Conservation (phyloP, 2,329 filamentous ascomycete genomes). For the Calonectria pseudoturangicola region DNA sequence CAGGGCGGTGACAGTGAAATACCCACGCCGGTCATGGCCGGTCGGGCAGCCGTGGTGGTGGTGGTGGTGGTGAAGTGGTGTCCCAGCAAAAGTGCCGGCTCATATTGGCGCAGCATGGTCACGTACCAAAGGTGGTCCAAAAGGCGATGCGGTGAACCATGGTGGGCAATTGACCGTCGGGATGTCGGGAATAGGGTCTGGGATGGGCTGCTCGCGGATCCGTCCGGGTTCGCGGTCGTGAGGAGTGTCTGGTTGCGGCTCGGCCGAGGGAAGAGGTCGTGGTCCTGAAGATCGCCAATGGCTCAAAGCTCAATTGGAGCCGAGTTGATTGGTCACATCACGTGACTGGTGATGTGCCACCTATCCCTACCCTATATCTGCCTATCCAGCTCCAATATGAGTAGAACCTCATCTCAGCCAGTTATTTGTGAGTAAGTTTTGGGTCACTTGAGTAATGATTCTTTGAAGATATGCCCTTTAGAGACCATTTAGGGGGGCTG, state of each 20-base stretch:
- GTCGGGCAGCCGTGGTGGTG: background rate
- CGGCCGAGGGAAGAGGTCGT: constrained; percentile 54
- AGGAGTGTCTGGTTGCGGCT: constrained; percentile 49
- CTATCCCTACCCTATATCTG: constrained; percentile 42
- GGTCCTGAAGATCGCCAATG: constrained; percentile 51
- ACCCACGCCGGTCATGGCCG: background rate
- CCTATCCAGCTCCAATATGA: background rate
- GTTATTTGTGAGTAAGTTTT: no score
- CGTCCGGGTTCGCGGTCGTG: constrained; percentile 47
- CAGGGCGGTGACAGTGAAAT: background rate
- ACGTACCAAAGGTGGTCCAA: constrained; percentile 91
- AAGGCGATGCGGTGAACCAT: constrained; percentile 83
- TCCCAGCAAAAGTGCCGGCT: constrained; percentile 34
- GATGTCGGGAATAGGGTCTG: constrained; percentile 39
- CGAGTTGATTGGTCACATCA: constrained; percentile 55
- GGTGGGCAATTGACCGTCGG: constrained; percentile 59
- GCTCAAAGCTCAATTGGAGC: constrained; percentile 54
- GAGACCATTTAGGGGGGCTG: no score
- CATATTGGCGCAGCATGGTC: constrained; percentile 43
- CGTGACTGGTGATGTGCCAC: constrained; percentile 39
- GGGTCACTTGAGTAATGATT: no score
- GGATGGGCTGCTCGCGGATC: constrained; percentile 44
- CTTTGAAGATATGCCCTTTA: no score
- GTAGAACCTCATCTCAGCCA: no score
- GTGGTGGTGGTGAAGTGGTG: background rate